phyloP scores from a whole-genome alignment of 1,139 yeast genomes.

The Komagataea norvegica region DNA sequence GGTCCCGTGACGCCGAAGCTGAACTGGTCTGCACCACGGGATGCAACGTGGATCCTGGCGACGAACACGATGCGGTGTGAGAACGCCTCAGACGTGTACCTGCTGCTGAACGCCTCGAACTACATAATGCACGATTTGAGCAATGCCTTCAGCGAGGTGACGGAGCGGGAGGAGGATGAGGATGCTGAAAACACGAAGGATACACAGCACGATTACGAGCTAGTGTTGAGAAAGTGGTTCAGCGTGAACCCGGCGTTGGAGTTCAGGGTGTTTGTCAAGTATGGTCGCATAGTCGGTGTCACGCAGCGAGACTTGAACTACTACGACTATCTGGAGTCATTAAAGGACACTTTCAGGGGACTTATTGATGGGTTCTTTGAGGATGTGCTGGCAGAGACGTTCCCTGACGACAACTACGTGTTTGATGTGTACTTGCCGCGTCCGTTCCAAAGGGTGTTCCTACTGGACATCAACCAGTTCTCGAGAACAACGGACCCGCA shows the following conservation, averaged over 20 bases:
- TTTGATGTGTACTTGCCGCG: conserved; percentile 80
- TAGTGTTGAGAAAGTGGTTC: conserved; percentile 79
- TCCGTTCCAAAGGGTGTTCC: conserved; percentile 58
- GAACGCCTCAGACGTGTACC: conserved; percentile 66
- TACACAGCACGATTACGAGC: conserved; percentile 41
- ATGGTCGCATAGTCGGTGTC: conserved; percentile 59
- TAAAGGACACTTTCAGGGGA: conserved; percentile 43
- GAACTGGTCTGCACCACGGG: conserved; percentile 97
- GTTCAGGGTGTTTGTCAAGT: conserved; percentile 75
- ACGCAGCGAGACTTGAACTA: conserved; percentile 84
- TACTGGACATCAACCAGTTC: conserved; percentile 86
- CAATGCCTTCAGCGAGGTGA: conserved; percentile 53
- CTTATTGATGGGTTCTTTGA: conserved; percentile 54
- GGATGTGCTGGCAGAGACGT: conserved; percentile 42
- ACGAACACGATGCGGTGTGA: conserved; percentile 71
- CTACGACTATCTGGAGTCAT: conserved; percentile 57
- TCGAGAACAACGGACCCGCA: conserved; percentile 70
- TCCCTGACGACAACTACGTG: conserved; percentile 55
- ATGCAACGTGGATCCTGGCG: conserved; percentile 86
- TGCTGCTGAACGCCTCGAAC: conserved; percentile 79
- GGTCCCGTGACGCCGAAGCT: conserved; percentile 80
- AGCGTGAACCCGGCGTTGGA: conserved; percentile 84
- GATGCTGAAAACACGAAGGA: conserved; percentile 22
- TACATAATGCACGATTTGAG: conserved; percentile 82
- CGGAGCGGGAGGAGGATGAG: conserved; percentile 20